phyloP scores from a whole-genome alignment of 2,329 filamentous ascomycete genomes.

The Ophiocordyceps camponoti-saundersi region DNA sequence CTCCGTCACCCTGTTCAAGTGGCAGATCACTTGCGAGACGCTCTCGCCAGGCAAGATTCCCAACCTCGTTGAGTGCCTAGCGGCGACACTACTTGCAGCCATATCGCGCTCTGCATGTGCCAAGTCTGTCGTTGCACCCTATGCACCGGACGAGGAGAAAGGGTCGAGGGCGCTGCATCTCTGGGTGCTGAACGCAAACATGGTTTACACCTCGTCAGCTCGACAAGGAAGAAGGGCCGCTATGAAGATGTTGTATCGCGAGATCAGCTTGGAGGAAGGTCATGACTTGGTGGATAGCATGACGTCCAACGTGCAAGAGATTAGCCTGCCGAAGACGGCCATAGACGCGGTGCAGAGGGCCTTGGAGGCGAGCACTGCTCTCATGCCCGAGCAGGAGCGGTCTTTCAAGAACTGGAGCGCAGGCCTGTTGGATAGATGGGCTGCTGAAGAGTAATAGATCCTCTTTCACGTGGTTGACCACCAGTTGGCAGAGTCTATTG shows the following conservation, averaged over 20 bases:
- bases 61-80: constrained; percentile 30
- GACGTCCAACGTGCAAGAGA: constrained; percentile 40
- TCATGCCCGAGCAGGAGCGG: constrained; percentile 38
- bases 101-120: constrained; percentile 39
- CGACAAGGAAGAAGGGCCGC: constrained; percentile 16
- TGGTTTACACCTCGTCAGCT: constrained; percentile 30
- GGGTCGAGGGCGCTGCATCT: constrained; percentile 22
- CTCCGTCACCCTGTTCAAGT: constrained; percentile 38
- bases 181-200: constrained; percentile 39
- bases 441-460: not conserved
- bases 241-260: constrained; percentile 35
- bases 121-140: constrained; percentile 33
- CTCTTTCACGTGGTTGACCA: too few relatives aligned
- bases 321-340: constrained; percentile 32
- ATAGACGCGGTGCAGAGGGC: constrained; percentile 25
- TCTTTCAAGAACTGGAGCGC: constrained; percentile 51
- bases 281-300: constrained; percentile 31
- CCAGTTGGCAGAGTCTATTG: too few relatives aligned
- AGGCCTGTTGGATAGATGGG: constrained; percentile 35
- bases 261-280: constrained; percentile 24
- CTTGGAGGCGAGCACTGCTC: constrained; percentile 28
- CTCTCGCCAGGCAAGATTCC: constrained; percentile 12
- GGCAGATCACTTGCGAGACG: constrained; percentile 29
- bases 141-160: constrained; percentile 2
- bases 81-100: constrained; percentile 33